Evolutionary conservation across 768 basidiomycete genomes (phyloP).

Genomic region (Tulasnella sp.): DNA sequence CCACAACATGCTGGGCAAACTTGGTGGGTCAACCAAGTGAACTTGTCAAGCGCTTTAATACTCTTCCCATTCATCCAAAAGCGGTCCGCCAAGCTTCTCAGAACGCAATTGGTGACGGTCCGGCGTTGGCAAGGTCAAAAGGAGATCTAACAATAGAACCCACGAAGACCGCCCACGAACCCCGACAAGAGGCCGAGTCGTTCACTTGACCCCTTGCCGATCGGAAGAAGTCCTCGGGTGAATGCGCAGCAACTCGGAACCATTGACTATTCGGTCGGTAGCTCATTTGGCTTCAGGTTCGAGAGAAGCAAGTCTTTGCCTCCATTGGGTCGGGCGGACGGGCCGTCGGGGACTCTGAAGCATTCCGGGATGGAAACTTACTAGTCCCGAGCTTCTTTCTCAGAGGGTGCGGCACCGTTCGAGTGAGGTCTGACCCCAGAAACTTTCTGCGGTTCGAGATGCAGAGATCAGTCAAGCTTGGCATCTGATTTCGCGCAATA

Average conservation of each 20-base stretch:
- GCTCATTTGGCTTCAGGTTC: not conserved
- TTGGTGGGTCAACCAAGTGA: not conserved
- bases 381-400: not conserved
- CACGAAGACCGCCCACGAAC: not conserved
- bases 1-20: not conserved
- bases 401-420: not conserved
- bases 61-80: not conserved
- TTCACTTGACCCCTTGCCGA: not conserved
- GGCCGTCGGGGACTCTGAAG: not conserved
- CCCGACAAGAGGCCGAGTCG: slow-evolving; percentile 1
- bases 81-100: slow-evolving; percentile 8
- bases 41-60: slow-evolving; percentile 5
- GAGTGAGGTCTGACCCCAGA: not conserved
- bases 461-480: not conserved
- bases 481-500: not conserved
- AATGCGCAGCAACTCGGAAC: not conserved
- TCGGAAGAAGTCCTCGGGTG: not conserved
- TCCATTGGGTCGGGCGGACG: not conserved
- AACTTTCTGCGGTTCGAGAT: not conserved
- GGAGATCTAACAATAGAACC: not conserved
- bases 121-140: not conserved
- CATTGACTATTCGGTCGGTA: not conserved
- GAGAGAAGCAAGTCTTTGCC: not conserved
- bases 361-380: not conserved
- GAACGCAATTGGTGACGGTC: not conserved